These are phyloP conservation scores for Corchorus capsularis DNA, from an alignment of 345 rosid species.

Conservation along the genomic window DNA sequence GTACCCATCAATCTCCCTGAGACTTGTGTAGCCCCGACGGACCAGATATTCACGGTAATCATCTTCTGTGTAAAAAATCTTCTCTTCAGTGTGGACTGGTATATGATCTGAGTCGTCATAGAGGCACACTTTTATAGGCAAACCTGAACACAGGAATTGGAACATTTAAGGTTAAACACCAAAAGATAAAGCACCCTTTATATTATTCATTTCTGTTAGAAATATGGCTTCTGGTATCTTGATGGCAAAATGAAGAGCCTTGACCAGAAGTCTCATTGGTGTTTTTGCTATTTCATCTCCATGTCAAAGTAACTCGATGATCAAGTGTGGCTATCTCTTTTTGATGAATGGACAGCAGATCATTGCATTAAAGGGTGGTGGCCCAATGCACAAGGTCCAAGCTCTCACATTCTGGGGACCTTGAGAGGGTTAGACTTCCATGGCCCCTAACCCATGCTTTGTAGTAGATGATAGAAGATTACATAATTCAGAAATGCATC, in stretches of 20 bases:
- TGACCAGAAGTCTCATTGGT: neutral
- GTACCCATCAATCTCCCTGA: slow-evolving; percentile 82
- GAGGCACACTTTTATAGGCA: slow-evolving; percentile 76
- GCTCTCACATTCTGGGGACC: neutral
- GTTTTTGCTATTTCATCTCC: neutral
- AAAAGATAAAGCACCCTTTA: neutral
- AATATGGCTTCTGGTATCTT: neutral
- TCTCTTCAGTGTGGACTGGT: slow-evolving; percentile 85
- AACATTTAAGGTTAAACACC: neutral
- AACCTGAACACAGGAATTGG: slow-evolving; percentile 46
- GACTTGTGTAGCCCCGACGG: slow-evolving; percentile 69
- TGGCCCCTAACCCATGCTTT: neutral
- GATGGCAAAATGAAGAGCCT: neutral
- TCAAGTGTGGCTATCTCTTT: neutral
- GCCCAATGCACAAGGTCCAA: neutral
- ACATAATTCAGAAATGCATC: neutral
- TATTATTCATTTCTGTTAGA: neutral
- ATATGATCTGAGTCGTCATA: slow-evolving; percentile 85
- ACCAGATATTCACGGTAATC: slow-evolving; percentile 81
- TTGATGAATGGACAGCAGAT: neutral
- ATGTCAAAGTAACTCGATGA: neutral
- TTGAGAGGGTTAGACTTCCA: neutral
- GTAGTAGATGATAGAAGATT: slow-evolving; percentile 1
- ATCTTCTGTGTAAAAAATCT: slow-evolving; percentile 80
- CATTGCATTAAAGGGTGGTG: neutral